phyloP scores from a whole-genome alignment of 257 asterid genomes.

The Handroanthus guayacan region DNA sequence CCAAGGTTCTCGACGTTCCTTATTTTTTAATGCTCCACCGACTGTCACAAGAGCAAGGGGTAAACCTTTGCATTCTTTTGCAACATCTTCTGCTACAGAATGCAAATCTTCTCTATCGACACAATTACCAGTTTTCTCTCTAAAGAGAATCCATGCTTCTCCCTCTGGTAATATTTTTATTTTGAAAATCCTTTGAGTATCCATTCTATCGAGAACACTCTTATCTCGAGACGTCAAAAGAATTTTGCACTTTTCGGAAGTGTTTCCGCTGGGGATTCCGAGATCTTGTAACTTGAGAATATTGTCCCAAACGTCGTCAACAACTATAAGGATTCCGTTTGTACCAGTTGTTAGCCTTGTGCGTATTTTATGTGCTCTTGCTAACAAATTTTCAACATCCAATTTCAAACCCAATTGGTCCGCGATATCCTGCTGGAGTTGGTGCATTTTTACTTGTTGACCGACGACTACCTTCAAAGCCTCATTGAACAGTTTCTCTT shows the following conservation, averaged over 20 bases:
- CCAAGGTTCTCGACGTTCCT: neutral
- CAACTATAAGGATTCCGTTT: neutral
- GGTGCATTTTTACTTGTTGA: neutral
- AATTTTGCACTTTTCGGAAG: constrained; percentile 34
- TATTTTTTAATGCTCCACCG: constrained; percentile 7
- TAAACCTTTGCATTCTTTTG: constrained; percentile 35
- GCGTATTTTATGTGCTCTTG: constrained; percentile 2
- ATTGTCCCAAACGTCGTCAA: too few species aligned
- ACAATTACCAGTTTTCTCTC: neutral
- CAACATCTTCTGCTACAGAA: constrained; percentile 30
- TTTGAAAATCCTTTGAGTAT: neutral
- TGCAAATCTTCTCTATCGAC: neutral
- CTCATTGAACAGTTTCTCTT: neutral
- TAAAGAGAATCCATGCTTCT: constrained; percentile 43
- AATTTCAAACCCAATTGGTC: neutral
- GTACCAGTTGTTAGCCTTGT: neutral
- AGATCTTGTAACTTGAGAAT: too few species aligned
- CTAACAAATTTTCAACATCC: neutral
- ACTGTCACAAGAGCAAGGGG: constrained; percentile 37
- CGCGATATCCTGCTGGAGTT: neutral
- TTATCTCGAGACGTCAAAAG: constrained; percentile 20
- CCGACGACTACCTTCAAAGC: neutral
- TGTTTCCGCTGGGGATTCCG: neutral
- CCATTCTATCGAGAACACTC: constrained; percentile 19
- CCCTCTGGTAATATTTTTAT: constrained; percentile 21